Conservation (phyloP, 2,329 filamentous ascomycete genomes). For the Hymenoscyphus linearis region DNA sequence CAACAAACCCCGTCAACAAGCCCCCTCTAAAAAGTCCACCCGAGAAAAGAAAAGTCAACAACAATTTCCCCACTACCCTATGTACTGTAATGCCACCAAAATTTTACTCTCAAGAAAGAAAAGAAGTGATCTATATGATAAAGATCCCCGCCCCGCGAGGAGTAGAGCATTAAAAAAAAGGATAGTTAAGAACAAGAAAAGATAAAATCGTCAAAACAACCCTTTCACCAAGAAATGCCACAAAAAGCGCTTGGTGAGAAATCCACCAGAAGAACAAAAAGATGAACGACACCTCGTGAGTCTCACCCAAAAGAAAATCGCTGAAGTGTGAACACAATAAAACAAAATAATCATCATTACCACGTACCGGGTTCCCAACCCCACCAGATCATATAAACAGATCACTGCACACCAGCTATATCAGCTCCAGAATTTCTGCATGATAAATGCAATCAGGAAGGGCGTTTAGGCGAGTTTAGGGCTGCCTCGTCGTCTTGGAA, state of each 20-base stretch:
- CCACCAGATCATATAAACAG: neutral
- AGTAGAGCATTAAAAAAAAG: neutral
- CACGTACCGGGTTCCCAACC: neutral
- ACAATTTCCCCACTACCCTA: neutral
- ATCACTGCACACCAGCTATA: neutral
- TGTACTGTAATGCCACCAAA: neutral
- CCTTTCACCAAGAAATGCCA: neutral
- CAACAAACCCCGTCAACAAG: neutral
- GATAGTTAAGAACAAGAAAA: neutral
- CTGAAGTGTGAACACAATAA: neutral
- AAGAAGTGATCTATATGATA: neutral
- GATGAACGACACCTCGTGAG: neutral
- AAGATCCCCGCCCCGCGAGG: neutral
- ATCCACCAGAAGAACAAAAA: neutral
- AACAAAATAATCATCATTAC: neutral
- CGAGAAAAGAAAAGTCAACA: neutral
- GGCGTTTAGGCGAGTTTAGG: conserved; percentile 7
- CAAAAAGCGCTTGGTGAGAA: neutral
- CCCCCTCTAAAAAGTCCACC: neutral
- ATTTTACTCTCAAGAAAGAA: neutral
- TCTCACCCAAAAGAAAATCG: neutral
- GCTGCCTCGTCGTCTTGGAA: conserved; percentile 20
- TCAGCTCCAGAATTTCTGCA: neutral
- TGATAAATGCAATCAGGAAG: neutral
- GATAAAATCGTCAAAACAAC: neutral